Evolutionary conservation across 2,329 filamentous ascomycete species (phyloP).

Genomic region (Pseudocercospora fuligena): DNA sequence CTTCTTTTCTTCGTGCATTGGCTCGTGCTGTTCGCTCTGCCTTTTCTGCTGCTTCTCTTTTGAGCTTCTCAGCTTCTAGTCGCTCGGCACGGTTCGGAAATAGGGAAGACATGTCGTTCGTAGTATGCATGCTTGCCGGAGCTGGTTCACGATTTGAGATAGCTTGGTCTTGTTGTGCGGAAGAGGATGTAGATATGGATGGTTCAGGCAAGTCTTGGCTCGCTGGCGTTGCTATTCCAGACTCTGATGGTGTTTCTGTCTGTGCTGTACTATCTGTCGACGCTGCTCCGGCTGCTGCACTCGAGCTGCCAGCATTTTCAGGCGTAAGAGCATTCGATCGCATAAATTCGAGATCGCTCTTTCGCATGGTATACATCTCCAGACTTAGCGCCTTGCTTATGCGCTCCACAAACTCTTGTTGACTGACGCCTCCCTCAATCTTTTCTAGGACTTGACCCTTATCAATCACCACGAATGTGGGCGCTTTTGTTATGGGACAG

Average conservation of each 20-base stretch:
- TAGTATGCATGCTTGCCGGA: not conserved
- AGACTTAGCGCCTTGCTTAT: constrained; percentile 52
- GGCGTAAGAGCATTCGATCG: not conserved
- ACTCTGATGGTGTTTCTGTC: not conserved
- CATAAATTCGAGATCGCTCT: constrained; percentile 15
- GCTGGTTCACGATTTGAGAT: not conserved
- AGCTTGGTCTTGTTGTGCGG: constrained; percentile 1
- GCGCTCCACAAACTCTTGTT: constrained; percentile 66
- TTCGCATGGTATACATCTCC: constrained; percentile 30
- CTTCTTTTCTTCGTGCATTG: constrained; percentile 46
- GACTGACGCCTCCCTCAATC: constrained; percentile 66
- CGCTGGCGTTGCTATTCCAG: not conserved
- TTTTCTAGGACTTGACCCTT: constrained; percentile 80
- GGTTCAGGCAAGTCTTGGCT: not conserved
- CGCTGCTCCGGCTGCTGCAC: not conserved
- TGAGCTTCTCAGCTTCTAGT: constrained; percentile 46
- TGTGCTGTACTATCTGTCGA: not conserved
- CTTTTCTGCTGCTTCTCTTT: constrained; percentile 56
- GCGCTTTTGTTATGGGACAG: constrained; percentile 78
- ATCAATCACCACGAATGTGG: constrained; percentile 75
- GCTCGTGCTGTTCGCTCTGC: constrained; percentile 47
- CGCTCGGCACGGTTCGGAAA: constrained; percentile 59
- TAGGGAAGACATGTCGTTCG: constrained; percentile 38
- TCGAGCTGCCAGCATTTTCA: not conserved
- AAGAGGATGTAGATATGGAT: constrained; percentile 11